Conservation (phyloP, 805 yeast species). For the Candida yuanshanica region DNA sequence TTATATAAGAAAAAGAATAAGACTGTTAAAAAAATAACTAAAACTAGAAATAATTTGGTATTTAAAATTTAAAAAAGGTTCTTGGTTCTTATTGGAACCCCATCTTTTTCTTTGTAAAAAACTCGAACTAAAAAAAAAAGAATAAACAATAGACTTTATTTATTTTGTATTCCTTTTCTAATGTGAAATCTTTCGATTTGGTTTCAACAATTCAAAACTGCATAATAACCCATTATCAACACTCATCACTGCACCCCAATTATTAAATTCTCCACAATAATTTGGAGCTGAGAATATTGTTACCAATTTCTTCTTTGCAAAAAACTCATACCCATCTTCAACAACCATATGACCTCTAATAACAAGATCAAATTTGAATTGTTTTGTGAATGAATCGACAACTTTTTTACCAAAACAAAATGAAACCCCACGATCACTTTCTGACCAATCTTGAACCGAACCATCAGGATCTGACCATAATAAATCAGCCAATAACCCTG, state of each 20-base stretch:
- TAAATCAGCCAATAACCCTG: slow-evolving; percentile 70
- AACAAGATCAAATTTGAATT: slow-evolving; percentile 68
- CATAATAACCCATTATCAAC: slow-evolving; percentile 89
- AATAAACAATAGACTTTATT: neutral
- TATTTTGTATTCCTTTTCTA: neutral
- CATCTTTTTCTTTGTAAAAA: no score
- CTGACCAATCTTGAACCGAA: slow-evolving; percentile 58
- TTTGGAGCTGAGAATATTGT: slow-evolving; percentile 82
- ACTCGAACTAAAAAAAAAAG: neutral
- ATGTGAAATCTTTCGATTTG: slow-evolving; percentile 30
- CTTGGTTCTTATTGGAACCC: no score
- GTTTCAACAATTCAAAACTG: slow-evolving; percentile 89
- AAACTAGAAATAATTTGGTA: no score
- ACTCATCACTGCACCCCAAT: slow-evolving; percentile 98
- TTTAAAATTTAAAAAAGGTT: no score
- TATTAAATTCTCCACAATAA: slow-evolving; percentile 55
- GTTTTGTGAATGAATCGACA: slow-evolving; percentile 61
- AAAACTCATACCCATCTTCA: slow-evolving; percentile 83
- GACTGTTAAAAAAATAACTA: no score
- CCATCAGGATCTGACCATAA: slow-evolving; percentile 81
- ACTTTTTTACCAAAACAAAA: slow-evolving; percentile 71
- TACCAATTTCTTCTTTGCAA: slow-evolving; percentile 65
- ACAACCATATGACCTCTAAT: slow-evolving; percentile 89
- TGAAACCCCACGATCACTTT: slow-evolving; percentile 79
- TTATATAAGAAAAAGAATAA: no score